Evolutionary conservation across 2,329 filamentous ascomycete genomes (phyloP).

Genomic region (Xylaria arbuscula): DNA sequence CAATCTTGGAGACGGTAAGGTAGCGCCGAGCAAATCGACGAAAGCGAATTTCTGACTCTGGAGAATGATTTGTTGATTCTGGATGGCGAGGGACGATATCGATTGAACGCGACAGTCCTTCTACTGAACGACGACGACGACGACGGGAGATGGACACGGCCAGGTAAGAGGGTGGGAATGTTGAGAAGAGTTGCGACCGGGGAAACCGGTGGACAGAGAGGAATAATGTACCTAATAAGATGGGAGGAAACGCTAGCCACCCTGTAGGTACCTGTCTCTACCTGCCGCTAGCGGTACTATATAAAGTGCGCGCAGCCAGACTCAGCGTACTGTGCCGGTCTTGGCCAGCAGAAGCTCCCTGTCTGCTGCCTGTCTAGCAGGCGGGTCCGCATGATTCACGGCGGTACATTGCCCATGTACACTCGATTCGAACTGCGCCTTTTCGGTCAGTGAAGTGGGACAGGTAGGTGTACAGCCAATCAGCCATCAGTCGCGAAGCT

Average conservation of each 20-base stretch:
- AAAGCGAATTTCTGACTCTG: background rate
- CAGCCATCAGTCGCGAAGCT: conserved; percentile 32
- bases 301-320: conserved; percentile 34
- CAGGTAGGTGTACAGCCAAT: conserved; percentile 42
- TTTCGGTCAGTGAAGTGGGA: conserved; percentile 44
- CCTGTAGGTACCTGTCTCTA: background rate
- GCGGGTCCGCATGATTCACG: conserved; percentile 45
- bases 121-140: conserved; percentile 30
- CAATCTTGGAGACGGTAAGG: conserved; percentile 3
- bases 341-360: conserved; percentile 16
- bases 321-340: background rate
- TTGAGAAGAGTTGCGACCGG: conserved; percentile 41
- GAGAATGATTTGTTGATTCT: background rate
- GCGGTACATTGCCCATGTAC: conserved; percentile 13
- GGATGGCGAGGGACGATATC: background rate
- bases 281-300: background rate
- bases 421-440: background rate
- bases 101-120: conserved; percentile 12
- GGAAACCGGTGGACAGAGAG: conserved; percentile 43
- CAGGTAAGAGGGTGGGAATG: conserved; percentile 42
- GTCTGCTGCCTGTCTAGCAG: conserved; percentile 34
- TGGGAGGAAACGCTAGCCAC: conserved; percentile 21
- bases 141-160: conserved; percentile 9
- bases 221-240: conserved; percentile 49
- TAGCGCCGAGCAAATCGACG: background rate